Conservation (phyloP, 495 filamentous ascomycete species). For the Hyphodiscus hymeniophilus region DNA sequence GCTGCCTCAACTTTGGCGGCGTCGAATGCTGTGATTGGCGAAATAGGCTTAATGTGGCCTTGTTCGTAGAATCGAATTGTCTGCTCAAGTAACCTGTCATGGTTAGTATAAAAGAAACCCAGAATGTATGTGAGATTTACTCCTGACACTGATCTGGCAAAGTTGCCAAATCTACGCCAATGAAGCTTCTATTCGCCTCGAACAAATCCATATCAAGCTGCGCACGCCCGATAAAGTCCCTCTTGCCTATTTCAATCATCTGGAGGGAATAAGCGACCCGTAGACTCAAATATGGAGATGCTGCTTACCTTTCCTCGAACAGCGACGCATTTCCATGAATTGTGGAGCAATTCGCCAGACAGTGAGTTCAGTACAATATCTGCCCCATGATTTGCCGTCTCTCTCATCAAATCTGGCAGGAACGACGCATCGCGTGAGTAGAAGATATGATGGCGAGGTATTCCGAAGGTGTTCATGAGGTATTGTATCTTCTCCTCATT, state of each 20-base stretch:
- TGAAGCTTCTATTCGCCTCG: constrained; percentile 15
- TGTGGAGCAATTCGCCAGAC: constrained; percentile 33
- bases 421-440: constrained; percentile 36
- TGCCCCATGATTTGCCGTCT: constrained; percentile 44
- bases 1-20: constrained; percentile 29
- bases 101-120: no score
- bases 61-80: no score
- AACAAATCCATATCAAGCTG: constrained; percentile 27
- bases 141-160: no score
- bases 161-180: no score
- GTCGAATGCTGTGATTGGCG: constrained; percentile 29
- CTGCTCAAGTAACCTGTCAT: no score
- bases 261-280: no score
- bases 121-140: no score
- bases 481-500: constrained; percentile 39
- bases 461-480: constrained; percentile 38
- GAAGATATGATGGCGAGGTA: constrained; percentile 43
- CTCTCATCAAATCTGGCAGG: constrained; percentile 26
- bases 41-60: constrained; percentile 24
- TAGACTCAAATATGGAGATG: no score
- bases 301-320: no score
- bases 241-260: constrained; percentile 46
- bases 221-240: constrained; percentile 25
- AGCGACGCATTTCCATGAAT: constrained; percentile 46
- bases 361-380: constrained; percentile 60